phyloP scores from a whole-genome alignment of 495 filamentous ascomycete genomes.

The Tetracladium setigerum region DNA sequence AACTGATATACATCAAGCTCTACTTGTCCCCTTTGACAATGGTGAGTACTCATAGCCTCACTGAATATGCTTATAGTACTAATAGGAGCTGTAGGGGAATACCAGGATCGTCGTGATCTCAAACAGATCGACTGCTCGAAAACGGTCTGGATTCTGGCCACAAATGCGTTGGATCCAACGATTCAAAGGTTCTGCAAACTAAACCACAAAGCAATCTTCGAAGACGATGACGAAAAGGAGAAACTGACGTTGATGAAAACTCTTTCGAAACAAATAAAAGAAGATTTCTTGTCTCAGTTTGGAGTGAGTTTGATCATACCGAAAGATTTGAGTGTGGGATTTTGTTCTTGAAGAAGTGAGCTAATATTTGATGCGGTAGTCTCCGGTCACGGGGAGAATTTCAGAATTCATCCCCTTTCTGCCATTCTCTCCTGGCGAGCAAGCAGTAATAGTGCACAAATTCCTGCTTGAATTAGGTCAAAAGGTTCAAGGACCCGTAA shows the following conservation, averaged over 20 bases:
- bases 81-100: slow-evolving; percentile 22
- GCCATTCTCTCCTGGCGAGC: slow-evolving; percentile 34
- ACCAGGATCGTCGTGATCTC: slow-evolving; percentile 36
- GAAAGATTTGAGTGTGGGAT: too few relatives aligned
- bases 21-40: slow-evolving; percentile 38
- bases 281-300: slow-evolving; percentile 23
- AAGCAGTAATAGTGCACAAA: slow-evolving; percentile 36
- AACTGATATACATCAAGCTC: slow-evolving; percentile 29
- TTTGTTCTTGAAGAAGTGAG: not conserved
- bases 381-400: slow-evolving; percentile 33
- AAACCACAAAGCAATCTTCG: slow-evolving; percentile 18
- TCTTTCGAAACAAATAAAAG: slow-evolving; percentile 25
- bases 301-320: slow-evolving; percentile 16
- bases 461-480: slow-evolving; percentile 31
- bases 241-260: slow-evolving; percentile 20
- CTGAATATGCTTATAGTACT: not conserved
- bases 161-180: slow-evolving; percentile 35
- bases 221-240: slow-evolving; percentile 16
- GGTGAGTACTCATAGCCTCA: slow-evolving; percentile 21
- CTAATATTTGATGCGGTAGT: too few relatives aligned
- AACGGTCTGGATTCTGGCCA: slow-evolving; percentile 49
- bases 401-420: slow-evolving; percentile 39
- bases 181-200: slow-evolving; percentile 31
- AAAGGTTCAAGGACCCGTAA: slow-evolving; percentile 25
- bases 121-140: slow-evolving; percentile 40